phyloP scores from a whole-genome alignment of 2,329 filamentous ascomycete species.

The Colletotrichum nymphaeae region DNA sequence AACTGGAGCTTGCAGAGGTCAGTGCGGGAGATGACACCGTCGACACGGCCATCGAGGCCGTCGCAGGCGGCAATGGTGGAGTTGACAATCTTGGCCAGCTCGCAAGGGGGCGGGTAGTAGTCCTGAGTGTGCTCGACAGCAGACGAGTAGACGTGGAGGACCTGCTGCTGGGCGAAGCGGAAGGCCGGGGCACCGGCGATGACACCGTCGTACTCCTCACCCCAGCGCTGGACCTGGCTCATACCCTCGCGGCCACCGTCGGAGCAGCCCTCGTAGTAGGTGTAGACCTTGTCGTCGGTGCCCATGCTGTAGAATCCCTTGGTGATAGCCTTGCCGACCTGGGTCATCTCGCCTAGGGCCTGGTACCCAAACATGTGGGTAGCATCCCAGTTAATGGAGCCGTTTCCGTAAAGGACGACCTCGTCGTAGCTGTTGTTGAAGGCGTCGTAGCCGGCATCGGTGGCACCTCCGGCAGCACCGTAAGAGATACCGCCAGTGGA shows the following conservation, averaged over 20 bases:
- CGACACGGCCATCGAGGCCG: constrained; percentile 62
- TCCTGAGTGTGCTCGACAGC: constrained; percentile 50
- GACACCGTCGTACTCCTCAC: constrained; percentile 56
- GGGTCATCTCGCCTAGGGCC: constrained; percentile 28
- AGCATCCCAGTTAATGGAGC: constrained; percentile 27
- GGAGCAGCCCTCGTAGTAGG: constrained; percentile 64
- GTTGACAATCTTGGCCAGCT: constrained; percentile 63
- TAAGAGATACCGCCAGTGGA: constrained; percentile 55
- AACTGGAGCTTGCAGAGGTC: constrained; percentile 50
- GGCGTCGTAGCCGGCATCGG: constrained; percentile 61
- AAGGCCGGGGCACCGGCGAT: constrained; percentile 59
- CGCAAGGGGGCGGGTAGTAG: constrained; percentile 54
- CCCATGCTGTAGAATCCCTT: constrained; percentile 56
- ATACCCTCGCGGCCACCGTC: constrained; percentile 62
- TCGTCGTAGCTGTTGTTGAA: constrained; percentile 53
- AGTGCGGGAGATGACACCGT: constrained; percentile 44
- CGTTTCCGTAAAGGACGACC: constrained; percentile 49
- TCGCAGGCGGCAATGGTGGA: constrained; percentile 66
- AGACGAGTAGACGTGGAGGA: constrained; percentile 53
- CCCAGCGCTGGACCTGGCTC: constrained; percentile 54
- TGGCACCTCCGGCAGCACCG: constrained; percentile 58
- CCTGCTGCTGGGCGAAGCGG: constrained; percentile 56
- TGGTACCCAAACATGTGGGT: constrained; percentile 24
- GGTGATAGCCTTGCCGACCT: constrained; percentile 58
- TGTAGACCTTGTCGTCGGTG: constrained; percentile 51